Evolutionary conservation across 176 grass and related monocot species (phyloP).

Genomic region (Oryza glaberrima): DNA sequence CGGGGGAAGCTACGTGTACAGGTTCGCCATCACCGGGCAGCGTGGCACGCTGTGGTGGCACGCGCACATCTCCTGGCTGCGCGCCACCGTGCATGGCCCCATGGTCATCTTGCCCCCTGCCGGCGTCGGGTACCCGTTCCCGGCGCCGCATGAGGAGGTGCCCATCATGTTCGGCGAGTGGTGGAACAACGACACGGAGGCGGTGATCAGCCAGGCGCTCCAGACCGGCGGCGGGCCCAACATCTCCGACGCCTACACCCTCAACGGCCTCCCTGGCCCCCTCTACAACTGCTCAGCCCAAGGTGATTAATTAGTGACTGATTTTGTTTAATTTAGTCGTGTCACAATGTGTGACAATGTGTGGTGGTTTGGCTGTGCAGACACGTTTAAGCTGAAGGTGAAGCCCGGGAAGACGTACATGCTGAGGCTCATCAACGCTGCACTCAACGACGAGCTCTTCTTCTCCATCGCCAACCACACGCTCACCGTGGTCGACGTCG

Average conservation of each 20-base stretch:
- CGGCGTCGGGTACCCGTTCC: conserved; percentile 61
- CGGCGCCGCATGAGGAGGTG: conserved; percentile 39
- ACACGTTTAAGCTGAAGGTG: conserved; percentile 70
- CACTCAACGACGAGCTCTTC: conserved; percentile 92
- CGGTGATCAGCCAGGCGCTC: conserved; percentile 26
- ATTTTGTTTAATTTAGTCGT: too few species aligned
- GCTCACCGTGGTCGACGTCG: conserved; percentile 75
- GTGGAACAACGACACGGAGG: conserved; percentile 41
- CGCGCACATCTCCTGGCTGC: conserved; percentile 67
- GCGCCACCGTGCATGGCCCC: conserved; percentile 59
- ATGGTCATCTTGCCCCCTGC: conserved; percentile 58
- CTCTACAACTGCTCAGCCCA: conserved; percentile 46
- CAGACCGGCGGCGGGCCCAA: conserved; percentile 37
- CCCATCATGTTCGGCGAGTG: conserved; percentile 64
- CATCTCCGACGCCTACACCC: conserved; percentile 39
- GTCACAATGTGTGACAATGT: background rate
- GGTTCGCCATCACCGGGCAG: conserved; percentile 52
- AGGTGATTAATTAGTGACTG: conserved; percentile 16
- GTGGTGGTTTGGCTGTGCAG: background rate
- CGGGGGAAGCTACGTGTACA: conserved; percentile 58
- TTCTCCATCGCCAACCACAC: conserved; percentile 80
- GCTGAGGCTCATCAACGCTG: conserved; percentile 80
- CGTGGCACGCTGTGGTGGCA: conserved; percentile 80
- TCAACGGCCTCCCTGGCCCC: conserved; percentile 51
- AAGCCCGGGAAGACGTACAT: conserved; percentile 72